Evolutionary conservation across 2,329 filamentous ascomycete species (phyloP).

Genomic region (Lasiodiplodia sp.): DNA sequence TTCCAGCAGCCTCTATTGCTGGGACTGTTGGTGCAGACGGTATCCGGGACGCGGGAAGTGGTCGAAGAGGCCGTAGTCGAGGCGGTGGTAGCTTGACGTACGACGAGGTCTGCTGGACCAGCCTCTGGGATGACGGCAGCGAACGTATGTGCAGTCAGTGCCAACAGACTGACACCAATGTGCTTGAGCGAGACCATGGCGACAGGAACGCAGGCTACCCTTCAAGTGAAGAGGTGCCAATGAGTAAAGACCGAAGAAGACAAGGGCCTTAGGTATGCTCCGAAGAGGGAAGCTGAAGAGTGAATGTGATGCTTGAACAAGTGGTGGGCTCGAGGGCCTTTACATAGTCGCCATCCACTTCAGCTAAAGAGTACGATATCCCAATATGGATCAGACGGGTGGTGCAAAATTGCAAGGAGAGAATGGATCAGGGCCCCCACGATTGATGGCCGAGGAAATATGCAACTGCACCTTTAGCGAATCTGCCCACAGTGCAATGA

Average conservation of each 20-base stretch:
- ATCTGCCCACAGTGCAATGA: conserved; percentile 9
- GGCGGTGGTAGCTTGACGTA: conserved; percentile 30
- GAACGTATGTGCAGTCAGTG: conserved; percentile 37
- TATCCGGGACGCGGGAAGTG: conserved; percentile 35
- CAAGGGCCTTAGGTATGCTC: not conserved
- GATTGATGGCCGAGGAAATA: not conserved
- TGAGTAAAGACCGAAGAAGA: conserved; percentile 19
- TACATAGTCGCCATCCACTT: conserved; percentile 11
- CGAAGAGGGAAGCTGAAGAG: conserved; percentile 6
- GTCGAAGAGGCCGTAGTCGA: conserved; percentile 26
- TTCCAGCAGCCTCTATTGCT: conserved; percentile 52
- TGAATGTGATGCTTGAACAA: conserved; percentile 15
- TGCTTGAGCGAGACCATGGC: conserved; percentile 39
- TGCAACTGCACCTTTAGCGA: conserved; percentile 16
- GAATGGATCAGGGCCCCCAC: not conserved
- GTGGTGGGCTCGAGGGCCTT: conserved; percentile 8
- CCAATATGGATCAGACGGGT: conserved; percentile 15
- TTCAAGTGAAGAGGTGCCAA: not conserved
- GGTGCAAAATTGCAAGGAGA: not conserved
- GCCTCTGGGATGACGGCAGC: conserved; percentile 38
- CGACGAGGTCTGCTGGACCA: conserved; percentile 11
- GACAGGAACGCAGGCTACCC: not conserved
- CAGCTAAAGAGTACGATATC: conserved; percentile 8
- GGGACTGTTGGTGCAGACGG: conserved; percentile 51
- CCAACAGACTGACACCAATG: conserved; percentile 16